A percentile compares a stretch with the other conserved stretches of the same genome.
Evolutionary conservation across 768 basidiomycete species (phyloP).

Genomic region (Boletus fagicola): DNA sequence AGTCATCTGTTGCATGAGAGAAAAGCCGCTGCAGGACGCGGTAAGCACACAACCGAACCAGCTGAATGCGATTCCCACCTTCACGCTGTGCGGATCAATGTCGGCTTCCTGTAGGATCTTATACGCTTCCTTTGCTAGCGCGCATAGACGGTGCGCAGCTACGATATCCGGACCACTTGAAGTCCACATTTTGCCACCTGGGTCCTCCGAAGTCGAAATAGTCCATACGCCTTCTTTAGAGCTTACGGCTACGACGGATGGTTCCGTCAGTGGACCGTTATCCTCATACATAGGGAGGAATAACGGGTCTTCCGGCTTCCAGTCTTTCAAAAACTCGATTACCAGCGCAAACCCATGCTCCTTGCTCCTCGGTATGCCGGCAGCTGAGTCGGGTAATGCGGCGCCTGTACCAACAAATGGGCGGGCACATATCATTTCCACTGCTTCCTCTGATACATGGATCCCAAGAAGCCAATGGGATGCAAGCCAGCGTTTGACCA

Average conservation of each 20-base stretch:
- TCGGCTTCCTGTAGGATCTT: slow-evolving; percentile 54
- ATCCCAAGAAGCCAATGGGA: slow-evolving; percentile 81
- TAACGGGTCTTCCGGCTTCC: slow-evolving; percentile 79
- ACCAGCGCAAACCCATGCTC: slow-evolving; percentile 77
- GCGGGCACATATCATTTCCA: slow-evolving; percentile 81
- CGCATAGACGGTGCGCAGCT: slow-evolving; percentile 68
- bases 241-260: slow-evolving; percentile 28
- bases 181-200: slow-evolving; percentile 77
- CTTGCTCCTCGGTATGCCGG: slow-evolving; percentile 66
- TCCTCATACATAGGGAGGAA: slow-evolving; percentile 68
- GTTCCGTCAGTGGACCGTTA: slow-evolving; percentile 2
- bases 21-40: slow-evolving; percentile 64
- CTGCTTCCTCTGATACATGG: slow-evolving; percentile 73
- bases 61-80: slow-evolving; percentile 42
- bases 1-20: slow-evolving; percentile 77
- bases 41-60: background rate
- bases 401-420: slow-evolving; percentile 61
- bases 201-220: slow-evolving; percentile 76
- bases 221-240: slow-evolving; percentile 62
- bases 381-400: slow-evolving; percentile 35
- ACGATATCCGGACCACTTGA: slow-evolving; percentile 60
- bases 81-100: slow-evolving; percentile 49
- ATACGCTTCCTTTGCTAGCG: slow-evolving; percentile 76
- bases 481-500: slow-evolving; percentile 92
- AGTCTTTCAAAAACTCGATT: slow-evolving; percentile 70